Evolutionary conservation across 805 yeast species (phyloP).

Genomic region (Candida ficus): DNA sequence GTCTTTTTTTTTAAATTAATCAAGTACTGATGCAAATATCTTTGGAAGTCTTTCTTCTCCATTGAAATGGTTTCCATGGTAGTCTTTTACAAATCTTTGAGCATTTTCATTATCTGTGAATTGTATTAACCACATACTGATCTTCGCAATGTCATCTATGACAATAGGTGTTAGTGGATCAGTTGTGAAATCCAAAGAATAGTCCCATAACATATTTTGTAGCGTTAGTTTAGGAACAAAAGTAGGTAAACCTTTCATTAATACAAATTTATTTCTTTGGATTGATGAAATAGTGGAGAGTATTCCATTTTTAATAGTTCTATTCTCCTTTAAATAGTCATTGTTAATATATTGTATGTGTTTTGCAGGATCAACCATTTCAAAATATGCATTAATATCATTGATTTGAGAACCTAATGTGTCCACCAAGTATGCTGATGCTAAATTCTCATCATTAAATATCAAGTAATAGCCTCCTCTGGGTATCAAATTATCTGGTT

Average conservation of each 20-base stretch:
- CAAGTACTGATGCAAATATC: conserved; percentile 25
- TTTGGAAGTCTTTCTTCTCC: conserved; percentile 24
- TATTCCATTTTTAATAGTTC: background rate
- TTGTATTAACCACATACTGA: conserved; percentile 30
- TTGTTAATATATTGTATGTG: conserved; percentile 5
- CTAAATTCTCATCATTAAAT: conserved; percentile 42
- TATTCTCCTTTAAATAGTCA: background rate
- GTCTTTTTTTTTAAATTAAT: too few relatives aligned
- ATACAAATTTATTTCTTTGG: conserved; percentile 27
- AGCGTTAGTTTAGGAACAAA: conserved; percentile 35
- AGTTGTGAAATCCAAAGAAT: conserved; percentile 32
- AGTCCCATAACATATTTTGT: conserved; percentile 41
- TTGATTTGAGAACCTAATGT: conserved; percentile 43
- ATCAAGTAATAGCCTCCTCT: conserved; percentile 48
- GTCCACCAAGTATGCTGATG: conserved; percentile 48
- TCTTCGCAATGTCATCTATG: conserved; percentile 9
- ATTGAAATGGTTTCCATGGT: conserved; percentile 41
- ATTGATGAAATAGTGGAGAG: background rate
- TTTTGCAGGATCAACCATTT: conserved; percentile 34
- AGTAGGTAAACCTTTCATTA: conserved; percentile 44
- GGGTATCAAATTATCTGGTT: conserved; percentile 38
- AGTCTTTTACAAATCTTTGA: conserved; percentile 43
- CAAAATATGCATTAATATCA: conserved; percentile 42
- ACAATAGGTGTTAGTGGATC: conserved; percentile 12
- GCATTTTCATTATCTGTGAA: conserved; percentile 46